Percentiles rank a stretch among this genome's conserved stretches.
Conservation (phyloP, 2,329 filamentous ascomycete species). For the Lachnellula hyalina region DNA sequence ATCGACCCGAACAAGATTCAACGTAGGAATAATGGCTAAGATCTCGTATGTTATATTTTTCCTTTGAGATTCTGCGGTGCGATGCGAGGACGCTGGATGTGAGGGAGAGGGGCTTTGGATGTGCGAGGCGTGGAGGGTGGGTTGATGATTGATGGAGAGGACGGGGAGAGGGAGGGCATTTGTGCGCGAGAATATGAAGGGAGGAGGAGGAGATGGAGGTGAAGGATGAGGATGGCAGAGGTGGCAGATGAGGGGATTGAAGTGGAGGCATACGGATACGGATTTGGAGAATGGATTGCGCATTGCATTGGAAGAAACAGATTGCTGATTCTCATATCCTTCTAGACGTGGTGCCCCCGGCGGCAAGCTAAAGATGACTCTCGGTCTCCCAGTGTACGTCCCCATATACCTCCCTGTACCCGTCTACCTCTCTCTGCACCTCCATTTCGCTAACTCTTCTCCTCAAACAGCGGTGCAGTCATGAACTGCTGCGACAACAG, state of each 20-base stretch:
- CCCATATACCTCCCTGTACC: too few relatives aligned
- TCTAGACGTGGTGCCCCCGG: conserved; percentile 81
- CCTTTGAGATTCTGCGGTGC: neutral
- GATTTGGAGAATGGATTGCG: neutral
- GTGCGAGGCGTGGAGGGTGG: neutral
- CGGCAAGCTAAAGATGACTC: conserved; percentile 99
- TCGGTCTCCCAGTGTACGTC: conserved; percentile 99
- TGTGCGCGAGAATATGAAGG: neutral
- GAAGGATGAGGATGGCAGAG: neutral
- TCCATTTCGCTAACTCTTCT: neutral
- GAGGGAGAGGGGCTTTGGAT: too few relatives aligned
- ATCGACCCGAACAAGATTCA: conserved; percentile 5
- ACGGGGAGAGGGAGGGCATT: neutral
- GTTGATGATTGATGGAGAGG: neutral
- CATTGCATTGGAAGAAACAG: neutral
- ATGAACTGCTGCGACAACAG: conserved; percentile 99
- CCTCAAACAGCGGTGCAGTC: conserved; percentile 73
- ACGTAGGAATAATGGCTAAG: conserved; percentile 54
- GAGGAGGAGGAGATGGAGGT: neutral
- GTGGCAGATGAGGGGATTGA: neutral
- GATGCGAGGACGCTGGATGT: neutral
- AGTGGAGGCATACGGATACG: conserved; percentile 5
- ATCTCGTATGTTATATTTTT: conserved; percentile 44
- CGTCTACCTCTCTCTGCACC: neutral
- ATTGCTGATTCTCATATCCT: conserved; percentile 13